These are phyloP conservation scores for Tolypocladium paradoxum DNA, from an alignment of 2,329 filamentous ascomycete genomes.

Conservation along the genomic window DNA sequence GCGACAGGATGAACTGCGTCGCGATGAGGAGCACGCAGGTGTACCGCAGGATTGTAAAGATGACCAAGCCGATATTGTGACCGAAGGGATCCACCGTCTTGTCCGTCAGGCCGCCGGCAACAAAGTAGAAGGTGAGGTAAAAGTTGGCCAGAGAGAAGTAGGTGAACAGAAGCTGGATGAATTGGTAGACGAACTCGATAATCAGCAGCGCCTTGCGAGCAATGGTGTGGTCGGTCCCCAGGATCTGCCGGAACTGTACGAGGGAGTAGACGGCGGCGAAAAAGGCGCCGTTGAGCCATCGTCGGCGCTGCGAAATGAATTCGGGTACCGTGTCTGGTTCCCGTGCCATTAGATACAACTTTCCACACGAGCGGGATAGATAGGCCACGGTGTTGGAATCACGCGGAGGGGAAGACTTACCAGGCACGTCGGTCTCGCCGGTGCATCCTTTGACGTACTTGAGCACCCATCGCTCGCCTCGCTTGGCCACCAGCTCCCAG, in stretches of 20 bases:
- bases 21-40: slow-evolving; percentile 77
- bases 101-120: slow-evolving; percentile 81
- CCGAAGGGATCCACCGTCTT: slow-evolving; percentile 79
- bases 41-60: slow-evolving; percentile 83
- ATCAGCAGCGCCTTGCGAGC: slow-evolving; percentile 84
- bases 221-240: slow-evolving; percentile 83
- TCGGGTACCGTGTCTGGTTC: slow-evolving; percentile 74
- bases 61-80: slow-evolving; percentile 69
- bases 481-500: slow-evolving; percentile 93
- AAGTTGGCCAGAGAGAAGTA: slow-evolving; percentile 98
- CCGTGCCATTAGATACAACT: slow-evolving; percentile 12
- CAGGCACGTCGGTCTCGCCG: slow-evolving; percentile 94
- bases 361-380: no score
- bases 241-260: slow-evolving; percentile 88
- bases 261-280: slow-evolving; percentile 97
- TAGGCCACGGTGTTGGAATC: not conserved
- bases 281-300: slow-evolving; percentile 98
- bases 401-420: slow-evolving; percentile 37
- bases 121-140: slow-evolving; percentile 97
- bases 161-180: slow-evolving; percentile 85
- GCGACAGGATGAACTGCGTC: slow-evolving; percentile 90
- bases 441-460: slow-evolving; percentile 97
- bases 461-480: slow-evolving; percentile 89
- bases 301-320: slow-evolving; percentile 89
- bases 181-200: slow-evolving; percentile 92